A percentile compares a stretch with the other conserved stretches of the same genome.
Evolutionary conservation across 768 basidiomycete genomes (phyloP).

Genomic region (Clitopilus hobsonii): DNA sequence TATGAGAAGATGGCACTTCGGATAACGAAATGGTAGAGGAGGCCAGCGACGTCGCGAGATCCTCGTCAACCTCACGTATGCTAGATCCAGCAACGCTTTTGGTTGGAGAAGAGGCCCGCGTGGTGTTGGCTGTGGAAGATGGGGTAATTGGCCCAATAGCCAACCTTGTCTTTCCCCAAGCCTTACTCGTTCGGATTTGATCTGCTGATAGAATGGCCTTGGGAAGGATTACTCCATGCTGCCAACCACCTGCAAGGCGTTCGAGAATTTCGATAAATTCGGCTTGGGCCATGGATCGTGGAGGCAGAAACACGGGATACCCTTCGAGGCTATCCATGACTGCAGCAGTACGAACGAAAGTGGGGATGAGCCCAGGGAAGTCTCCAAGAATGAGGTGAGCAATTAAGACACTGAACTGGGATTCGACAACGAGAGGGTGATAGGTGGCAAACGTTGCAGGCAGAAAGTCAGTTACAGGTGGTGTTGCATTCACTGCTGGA

Average conservation of each 20-base stretch:
- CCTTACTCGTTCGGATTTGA: conserved; percentile 48
- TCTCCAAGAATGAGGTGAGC: conserved; percentile 77
- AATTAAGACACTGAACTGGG: conserved; percentile 76
- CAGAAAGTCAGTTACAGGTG: conserved; percentile 32
- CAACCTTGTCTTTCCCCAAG: conserved; percentile 34
- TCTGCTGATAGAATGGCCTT: not conserved
- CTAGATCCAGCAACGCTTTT: conserved; percentile 12
- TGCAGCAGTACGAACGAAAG: conserved; percentile 61
- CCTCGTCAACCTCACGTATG: conserved; percentile 10
- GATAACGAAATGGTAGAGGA: conserved; percentile 3
- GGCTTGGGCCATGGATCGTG: conserved; percentile 85
- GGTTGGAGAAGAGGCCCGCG: conserved; percentile 21
- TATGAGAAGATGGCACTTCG: conserved; percentile 11
- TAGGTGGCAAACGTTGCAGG: conserved; percentile 81
- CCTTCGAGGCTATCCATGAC: conserved; percentile 83
- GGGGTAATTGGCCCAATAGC: conserved; percentile 37
- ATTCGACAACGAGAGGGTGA: conserved; percentile 85
- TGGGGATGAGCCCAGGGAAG: conserved; percentile 53
- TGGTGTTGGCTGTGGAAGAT: not conserved
- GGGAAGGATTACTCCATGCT: conserved; percentile 37
- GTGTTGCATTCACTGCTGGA: conserved; percentile 18
- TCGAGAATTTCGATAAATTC: conserved; percentile 86
- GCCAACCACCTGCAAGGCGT: conserved; percentile 76
- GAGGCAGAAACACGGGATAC: conserved; percentile 83
- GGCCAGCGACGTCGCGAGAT: conserved; percentile 9